Evolutionary conservation across 257 asterid genomes (phyloP), one percentile per base, ranked within the genome.

Genomic region (Coffea eugenioides): DNA sequence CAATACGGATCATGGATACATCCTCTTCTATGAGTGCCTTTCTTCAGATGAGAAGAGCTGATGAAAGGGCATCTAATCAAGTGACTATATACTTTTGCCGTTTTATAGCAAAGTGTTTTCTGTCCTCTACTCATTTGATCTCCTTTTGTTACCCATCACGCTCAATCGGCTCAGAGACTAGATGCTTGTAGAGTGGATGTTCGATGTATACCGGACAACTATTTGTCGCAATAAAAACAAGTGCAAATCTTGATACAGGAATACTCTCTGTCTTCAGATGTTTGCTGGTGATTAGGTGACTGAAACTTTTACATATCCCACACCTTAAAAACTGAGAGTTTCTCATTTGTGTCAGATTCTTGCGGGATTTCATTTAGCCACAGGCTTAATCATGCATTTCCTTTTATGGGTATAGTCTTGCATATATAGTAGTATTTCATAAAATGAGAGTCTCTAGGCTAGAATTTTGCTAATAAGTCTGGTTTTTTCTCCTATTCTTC

Each of bases 1-100:
- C 62, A 93, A 93, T 78, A 93, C 95, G 9, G 97, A 93, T 66
- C 97, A 93, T 31, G 97, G 97, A 76, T 93, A 93, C 88, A 93
- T 93, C 87, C 81, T 91, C 79, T 90, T 93, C 79, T 91, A 93
- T 18, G 97, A 93, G 84, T 66, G 76, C 69, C 76, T 74, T 34
- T 74, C 83, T 4, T 20, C 83, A 41, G 34, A 54, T 51, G 56
- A 74, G 76, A 74, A 68, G 76, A n/a, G 83, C 80, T 66, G 76
- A 74, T 41, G 34, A 51, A 57, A 61, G 31, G 80, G 52, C 68
- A 69, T 73, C 71, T 67, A 16, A 66, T 45, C 21, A 69, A 13
- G 57, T 36, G 23, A 18, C 34, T 31, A 31, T 10, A 3, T 23
- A 12, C 0, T 12, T 9, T 69, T 69, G 65, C 43, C 81, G n/a